Base-by-base conservation (phyloP, 305 asterid genomes). In the Fraxinus sp. region DNA sequence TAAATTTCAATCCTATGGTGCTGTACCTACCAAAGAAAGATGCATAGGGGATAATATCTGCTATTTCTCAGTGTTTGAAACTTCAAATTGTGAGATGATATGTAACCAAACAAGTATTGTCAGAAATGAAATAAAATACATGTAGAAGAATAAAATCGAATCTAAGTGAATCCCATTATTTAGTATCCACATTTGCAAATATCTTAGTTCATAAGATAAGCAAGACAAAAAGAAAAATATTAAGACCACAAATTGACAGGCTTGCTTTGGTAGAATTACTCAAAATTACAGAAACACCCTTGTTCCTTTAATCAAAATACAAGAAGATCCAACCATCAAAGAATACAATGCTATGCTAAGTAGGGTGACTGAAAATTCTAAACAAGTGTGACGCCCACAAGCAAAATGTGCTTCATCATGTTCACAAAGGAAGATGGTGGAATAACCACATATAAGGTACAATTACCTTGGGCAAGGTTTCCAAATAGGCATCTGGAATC, bases 391-490 rank as follows among this genome's bases (percentile, higher is more conserved):
- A 26, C 6, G 36, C 73, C 57, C 13, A 79, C 18, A 55, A 66
- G 22, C 14, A 55, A 72, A 70, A 52, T 20, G 28, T 59, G 41
- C 28, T 72, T 35, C 5, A 78, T 55, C 82, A 83, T 36, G 44
- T 72, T 82, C 10, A 37, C 52, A 24, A 6, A 22, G 36, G 10
- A 7, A 16, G 16, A 36, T n/a, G 68, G n/a, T 2, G 71, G 8
- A 4, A 8, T 13, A 77, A 9, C 22, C 44, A 73, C 39, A 70
- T 44, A 24, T 8, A 32, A 8, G 68, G 62, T 73, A 35, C 55
- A 81, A 59, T 81, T 52, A 96, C 99, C 99, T 93, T 96, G 16
- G 99, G 99, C 76, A 96, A 86, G 30, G 94, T 87, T 78, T 93
- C 97, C 20, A 92, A 78, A 83, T 94, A 96, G 28, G 97, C 95